Evolutionary conservation across 2,329 filamentous ascomycete species (phyloP).

Genomic region (Fusarium camptoceras): DNA sequence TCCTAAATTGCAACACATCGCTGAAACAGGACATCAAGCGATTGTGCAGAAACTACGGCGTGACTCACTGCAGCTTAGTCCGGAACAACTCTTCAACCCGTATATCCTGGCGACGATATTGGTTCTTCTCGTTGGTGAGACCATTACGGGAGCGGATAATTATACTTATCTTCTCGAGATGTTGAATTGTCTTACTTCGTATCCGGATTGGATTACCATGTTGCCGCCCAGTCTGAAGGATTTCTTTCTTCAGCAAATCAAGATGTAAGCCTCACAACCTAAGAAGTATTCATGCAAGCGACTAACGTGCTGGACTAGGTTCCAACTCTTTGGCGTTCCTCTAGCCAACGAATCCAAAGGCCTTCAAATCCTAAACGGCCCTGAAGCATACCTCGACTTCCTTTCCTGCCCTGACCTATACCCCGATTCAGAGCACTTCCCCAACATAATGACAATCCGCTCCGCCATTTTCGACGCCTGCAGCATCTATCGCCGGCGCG

Average conservation of each 20-base stretch:
- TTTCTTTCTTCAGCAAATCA: constrained; percentile 50
- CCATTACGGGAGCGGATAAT: constrained; percentile 55
- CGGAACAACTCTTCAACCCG: constrained; percentile 51
- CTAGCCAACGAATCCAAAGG: constrained; percentile 47
- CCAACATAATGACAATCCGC: constrained; percentile 39
- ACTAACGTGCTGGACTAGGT: constrained; percentile 33
- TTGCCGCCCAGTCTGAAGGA: constrained; percentile 32
- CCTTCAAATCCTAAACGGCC: constrained; percentile 35
- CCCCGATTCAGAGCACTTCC: constrained; percentile 33
- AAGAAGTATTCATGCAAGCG: fast-evolving
- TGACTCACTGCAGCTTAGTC: constrained; percentile 47
- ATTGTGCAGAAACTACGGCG: constrained; percentile 52
- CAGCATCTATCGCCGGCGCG: constrained; percentile 44
- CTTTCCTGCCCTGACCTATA: constrained; percentile 41
- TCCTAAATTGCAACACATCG: constrained; percentile 48
- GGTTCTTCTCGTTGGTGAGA: constrained; percentile 55
- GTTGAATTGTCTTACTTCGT: constrained; percentile 48
- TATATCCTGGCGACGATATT: constrained; percentile 54
- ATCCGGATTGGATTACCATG: constrained; percentile 31
- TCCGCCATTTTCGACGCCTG: constrained; percentile 45
- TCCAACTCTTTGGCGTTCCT: constrained; percentile 48
- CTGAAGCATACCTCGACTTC: constrained; percentile 46
- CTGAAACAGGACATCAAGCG: constrained; percentile 51
- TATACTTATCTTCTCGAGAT: constrained; percentile 53
- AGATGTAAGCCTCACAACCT: constrained; percentile 40